Evolutionary conservation across 164 flowering plant species (phyloP).

Genomic region (Houttuynia cordata): DNA sequence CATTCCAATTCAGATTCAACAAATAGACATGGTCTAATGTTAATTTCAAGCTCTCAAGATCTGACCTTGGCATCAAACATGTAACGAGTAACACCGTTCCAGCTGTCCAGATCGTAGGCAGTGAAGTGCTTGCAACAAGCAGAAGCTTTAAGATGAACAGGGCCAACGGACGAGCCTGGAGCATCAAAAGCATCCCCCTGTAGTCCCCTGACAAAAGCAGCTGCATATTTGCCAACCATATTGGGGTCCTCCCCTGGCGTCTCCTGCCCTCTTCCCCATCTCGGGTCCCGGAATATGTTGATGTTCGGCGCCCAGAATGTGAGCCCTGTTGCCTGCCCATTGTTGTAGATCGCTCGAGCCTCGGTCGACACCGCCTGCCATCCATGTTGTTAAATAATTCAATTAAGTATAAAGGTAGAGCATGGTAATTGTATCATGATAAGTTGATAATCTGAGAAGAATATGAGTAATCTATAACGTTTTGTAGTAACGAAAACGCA

Average conservation of each 20-base stretch:
- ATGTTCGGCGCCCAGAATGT: conserved; percentile 97
- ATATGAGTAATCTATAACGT: too few species aligned
- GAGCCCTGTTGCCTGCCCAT: conserved; percentile 83
- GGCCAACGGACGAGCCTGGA: conserved; percentile 15
- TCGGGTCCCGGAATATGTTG: conserved; percentile 80
- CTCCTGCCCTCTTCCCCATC: conserved; percentile 99
- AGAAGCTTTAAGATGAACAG: conserved; percentile 44
- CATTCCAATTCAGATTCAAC: not conserved
- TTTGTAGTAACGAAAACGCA: too few species aligned
- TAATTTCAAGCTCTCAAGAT: conserved; percentile 32
- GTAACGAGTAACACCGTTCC: conserved; percentile 50
- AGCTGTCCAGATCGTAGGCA: conserved; percentile 82
- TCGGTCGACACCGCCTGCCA: conserved; percentile 57
- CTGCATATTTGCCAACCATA: conserved; percentile 48
- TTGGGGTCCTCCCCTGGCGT: conserved; percentile 93
- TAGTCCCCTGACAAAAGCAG: conserved; percentile 68
- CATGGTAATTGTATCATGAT: too few species aligned
- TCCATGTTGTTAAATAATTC: too few species aligned
- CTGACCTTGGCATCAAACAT: conserved; percentile 45
- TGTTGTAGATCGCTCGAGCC: conserved; percentile 77
- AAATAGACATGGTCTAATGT: too few species aligned
- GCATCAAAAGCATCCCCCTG: conserved; percentile 71
- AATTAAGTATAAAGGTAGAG: too few species aligned
- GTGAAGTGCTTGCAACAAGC: conserved; percentile 97
- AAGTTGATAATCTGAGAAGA: too few species aligned